Evolutionary conservation across 1,284 basidiomycete species (phyloP), one percentile per base, ranked within the genome.

Genomic region (Apiotrichum akiyoshidainum): DNA sequence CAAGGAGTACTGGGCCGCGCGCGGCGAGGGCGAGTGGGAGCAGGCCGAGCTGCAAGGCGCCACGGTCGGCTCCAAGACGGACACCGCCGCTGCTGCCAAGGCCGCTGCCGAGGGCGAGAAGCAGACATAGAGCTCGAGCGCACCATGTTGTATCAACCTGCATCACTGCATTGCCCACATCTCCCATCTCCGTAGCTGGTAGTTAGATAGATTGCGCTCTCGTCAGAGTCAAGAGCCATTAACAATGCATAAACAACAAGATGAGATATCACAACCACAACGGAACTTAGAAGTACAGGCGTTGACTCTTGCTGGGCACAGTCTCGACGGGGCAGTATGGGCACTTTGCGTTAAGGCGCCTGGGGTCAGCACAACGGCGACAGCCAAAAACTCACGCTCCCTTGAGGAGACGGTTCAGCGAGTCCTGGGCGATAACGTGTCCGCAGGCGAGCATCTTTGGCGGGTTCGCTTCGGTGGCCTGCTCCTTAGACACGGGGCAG

Each of bases 361-460:
- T 76, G 52, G 37, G 22, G 37, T 64, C 34, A 65, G 48, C 46
- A 13, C 10, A 2, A 46, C 14, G 34, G 34, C 34, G 34, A 13
- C 34, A 13, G 7, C 34, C 8, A 35, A 37, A 4, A 37, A 83
- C 90, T 70, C 68, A 94, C 93, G 89, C 88, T 68, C 87, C 84
- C 79, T 95, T 96, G 70, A 87, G 86, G 49, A 97, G 80, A 72
- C 92, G 90, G 60, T 85, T 83, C 66, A 96, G 79, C 72, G 89
- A 92, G 68, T 96, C 93, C 70, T 88, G 87, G 2, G 90, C 87
- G 51, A 97, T 86, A 40, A 95, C 92, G 77, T 99, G 96, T 1
- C 95, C 95, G 73, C 95, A 99, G 1, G 82, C 79, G 81, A 99
- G 87, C 90, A 97, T 94, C 90, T 96, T 96, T 0, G 95, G 95